Percentiles rank a stretch among this genome's conserved stretches.
These are phyloP conservation scores for Colletotrichum sp. DNA, from an alignment of 2,329 filamentous ascomycete genomes.

Conservation along the genomic window DNA sequence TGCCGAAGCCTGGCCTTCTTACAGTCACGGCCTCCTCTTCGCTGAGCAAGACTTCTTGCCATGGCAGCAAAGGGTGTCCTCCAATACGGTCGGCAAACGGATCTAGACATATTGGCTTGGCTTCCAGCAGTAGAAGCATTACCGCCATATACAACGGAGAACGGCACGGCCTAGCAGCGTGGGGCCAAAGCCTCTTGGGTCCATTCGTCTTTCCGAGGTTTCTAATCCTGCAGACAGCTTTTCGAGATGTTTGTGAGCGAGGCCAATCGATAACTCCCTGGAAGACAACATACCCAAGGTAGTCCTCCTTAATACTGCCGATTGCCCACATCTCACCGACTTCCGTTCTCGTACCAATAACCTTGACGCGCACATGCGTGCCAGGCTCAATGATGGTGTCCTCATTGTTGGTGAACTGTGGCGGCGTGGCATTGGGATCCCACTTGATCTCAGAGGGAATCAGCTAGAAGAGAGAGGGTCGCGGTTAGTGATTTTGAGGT, in stretches of 20 bases:
- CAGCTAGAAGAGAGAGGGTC: slow-evolving; percentile 57
- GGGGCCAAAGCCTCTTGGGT: neutral
- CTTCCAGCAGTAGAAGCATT: neutral
- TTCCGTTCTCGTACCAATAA: slow-evolving; percentile 92
- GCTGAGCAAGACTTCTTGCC: neutral
- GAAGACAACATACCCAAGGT: slow-evolving; percentile 60
- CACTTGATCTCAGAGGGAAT: slow-evolving; percentile 93
- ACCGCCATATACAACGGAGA: neutral
- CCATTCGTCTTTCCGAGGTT: neutral
- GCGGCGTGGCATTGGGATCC: slow-evolving; percentile 94
- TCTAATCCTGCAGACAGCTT: slow-evolving; percentile 23
- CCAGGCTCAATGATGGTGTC: slow-evolving; percentile 94
- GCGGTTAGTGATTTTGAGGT: slow-evolving; percentile 24
- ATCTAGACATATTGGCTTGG: neutral
- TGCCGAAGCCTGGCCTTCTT: neutral
- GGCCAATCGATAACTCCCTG: neutral
- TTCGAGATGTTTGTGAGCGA: slow-evolving; percentile 12
- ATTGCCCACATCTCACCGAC: slow-evolving; percentile 96
- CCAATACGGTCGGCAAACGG: neutral
- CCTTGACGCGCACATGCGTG: slow-evolving; percentile 90
- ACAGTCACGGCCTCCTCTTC: neutral
- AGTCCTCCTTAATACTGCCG: slow-evolving; percentile 91
- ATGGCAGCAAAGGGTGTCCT: neutral
- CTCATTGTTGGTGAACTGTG: slow-evolving; percentile 93
- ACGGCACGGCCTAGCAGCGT: neutral